A percentile compares a stretch with the other conserved stretches of the same genome.
These are phyloP conservation scores for Hippophae gyantsensis DNA, from an alignment of 306 rosid genomes.

Conservation along the genomic window DNA sequence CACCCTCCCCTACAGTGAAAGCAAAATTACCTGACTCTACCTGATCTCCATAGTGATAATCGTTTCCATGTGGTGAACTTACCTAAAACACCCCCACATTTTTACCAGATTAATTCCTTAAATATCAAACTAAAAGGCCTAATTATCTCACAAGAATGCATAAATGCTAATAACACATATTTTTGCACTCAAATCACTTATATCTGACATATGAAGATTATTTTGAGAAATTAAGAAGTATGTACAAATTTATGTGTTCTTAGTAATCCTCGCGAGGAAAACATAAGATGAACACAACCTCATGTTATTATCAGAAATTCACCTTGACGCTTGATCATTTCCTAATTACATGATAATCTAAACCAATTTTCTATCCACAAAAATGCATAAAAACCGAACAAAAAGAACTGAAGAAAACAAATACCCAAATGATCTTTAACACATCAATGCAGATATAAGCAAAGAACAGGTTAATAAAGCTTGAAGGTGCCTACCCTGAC, in stretches of 20 bases:
- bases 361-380: neutral
- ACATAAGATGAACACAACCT: too few relatives aligned
- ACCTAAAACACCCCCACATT: slow-evolving; percentile 39
- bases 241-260: too few relatives aligned
- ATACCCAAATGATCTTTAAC: too few relatives aligned
- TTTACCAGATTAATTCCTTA: slow-evolving; percentile 21
- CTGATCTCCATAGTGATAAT: slow-evolving; percentile 44
- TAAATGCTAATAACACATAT: slow-evolving; percentile 2
- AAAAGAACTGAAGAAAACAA: too few relatives aligned
- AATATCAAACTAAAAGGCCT: slow-evolving; percentile 7
- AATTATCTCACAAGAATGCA: neutral
- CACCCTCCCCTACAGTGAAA: slow-evolving; percentile 62
- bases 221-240: too few relatives aligned
- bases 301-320: too few relatives aligned
- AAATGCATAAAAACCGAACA: too few relatives aligned
- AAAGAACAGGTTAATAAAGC: too few relatives aligned
- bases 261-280: too few relatives aligned
- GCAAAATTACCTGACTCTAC: slow-evolving; percentile 77
- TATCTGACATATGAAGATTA: neutral
- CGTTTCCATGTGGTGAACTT: slow-evolving; percentile 57
- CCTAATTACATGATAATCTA: neutral
- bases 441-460: too few relatives aligned
- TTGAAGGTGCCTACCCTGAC: slow-evolving; percentile 39
- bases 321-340: neutral
- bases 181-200: neutral